Evolutionary conservation across 768 basidiomycete genomes (phyloP), one percentile per base, ranked within the genome.

Genomic region (Mycena leptocephala): DNA sequence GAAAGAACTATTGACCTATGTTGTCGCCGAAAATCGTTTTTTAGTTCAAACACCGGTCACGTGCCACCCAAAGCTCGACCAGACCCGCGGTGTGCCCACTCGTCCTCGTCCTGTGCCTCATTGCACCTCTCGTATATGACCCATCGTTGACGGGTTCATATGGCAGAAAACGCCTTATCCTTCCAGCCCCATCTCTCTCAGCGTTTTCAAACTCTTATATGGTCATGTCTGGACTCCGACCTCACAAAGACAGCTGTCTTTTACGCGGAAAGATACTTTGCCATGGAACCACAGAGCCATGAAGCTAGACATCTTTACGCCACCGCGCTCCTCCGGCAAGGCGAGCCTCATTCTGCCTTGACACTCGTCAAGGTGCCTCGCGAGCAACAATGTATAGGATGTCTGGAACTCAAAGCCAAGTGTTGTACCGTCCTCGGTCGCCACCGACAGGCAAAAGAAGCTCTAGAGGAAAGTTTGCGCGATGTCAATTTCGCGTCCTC

Each of bases 301-400:
- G 93, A 95, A 81, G 92, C 95, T 78, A 91, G 95, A 71, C 96
- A 96, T 87, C 90, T 97, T 56, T 95, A 95, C 88, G 95, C 96
- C 77, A 93, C 91, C 53, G 89, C 93, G 24, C 91, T 97, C 77
- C 89, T 96, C 55, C 91, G 89, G 8, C 90, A 92, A 78, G 90
- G 90, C 70, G 94, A 95, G 81, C 90, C 93, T 18, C 93, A 95
- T 80, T 95, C 95, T 16, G 96, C 96, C 6, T 83, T 95, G 41
- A 86, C 90, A 81, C 85, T 95, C 63, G 94, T 96, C 76, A 92
- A 92, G 81, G 84, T 90, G 39, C 89, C 93, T 3, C 85, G 88
- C 61, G 92, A 93, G 61, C 86, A 89, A 68, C 89, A 88, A 74
- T 96, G 95, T 78, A 88, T 89, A 18, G 94, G 95, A 9, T 97